A percentile compares a stretch with the other conserved stretches of the same genome.
Evolutionary conservation across 139 green algal genomes (phyloP).

Genomic region (Picochlorum costavermella): DNA sequence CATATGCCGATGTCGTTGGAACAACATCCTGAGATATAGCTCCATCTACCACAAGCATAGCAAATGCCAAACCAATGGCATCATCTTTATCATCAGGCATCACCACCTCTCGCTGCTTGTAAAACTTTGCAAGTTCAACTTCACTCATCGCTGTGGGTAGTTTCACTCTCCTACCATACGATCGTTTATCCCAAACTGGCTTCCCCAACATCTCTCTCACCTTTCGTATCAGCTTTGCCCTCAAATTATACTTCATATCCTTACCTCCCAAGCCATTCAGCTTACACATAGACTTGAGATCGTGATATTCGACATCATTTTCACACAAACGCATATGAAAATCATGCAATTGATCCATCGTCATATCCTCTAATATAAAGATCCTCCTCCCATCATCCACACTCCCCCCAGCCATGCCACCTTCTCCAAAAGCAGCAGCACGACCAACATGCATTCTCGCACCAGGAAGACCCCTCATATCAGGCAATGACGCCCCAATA

Average conservation of each 20-base stretch:
- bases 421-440: neutral
- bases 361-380: constrained; percentile 6
- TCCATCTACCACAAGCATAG: constrained; percentile 5
- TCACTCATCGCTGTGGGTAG: constrained; percentile 2
- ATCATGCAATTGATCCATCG: constrained; percentile 7
- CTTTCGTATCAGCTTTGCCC: constrained; percentile 20
- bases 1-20: constrained; percentile 4
- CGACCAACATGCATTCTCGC: neutral
- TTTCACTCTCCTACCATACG: constrained; percentile 6
- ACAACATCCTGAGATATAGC: neutral
- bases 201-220: constrained; percentile 4
- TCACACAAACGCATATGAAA: constrained; percentile 18
- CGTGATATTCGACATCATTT: constrained; percentile 33
- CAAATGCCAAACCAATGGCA: constrained; percentile 7
- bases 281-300: constrained; percentile 27
- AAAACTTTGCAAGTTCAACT: constrained; percentile 1
- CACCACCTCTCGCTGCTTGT: neutral
- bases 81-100: constrained; percentile 5
- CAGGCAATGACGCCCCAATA: too few relatives aligned
- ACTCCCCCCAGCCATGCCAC: neutral
- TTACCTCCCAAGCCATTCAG: constrained; percentile 17
- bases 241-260: constrained; percentile 28
- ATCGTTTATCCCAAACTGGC: constrained; percentile 1
- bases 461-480: neutral
- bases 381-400: neutral